Percentiles rank a stretch among this genome's conserved stretches.
phyloP scores from a whole-genome alignment of 2,329 filamentous ascomycete genomes.

The Chalaropsis ovoidea region DNA sequence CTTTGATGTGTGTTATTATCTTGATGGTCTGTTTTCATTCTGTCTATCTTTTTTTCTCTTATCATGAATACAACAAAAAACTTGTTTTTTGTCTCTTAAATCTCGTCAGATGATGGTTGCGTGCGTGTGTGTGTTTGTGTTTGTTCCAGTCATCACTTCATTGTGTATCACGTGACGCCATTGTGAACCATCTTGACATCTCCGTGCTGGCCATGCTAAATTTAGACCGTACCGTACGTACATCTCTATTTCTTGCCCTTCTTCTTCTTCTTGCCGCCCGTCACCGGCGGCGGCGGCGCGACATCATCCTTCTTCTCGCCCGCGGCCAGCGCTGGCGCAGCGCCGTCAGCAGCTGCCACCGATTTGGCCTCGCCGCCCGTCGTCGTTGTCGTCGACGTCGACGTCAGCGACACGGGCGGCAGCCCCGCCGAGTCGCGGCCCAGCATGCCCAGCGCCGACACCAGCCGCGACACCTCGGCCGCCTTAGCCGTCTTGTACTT shows the following conservation, averaged over 20 bases:
- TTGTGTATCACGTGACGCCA: neutral
- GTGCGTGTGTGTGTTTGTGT: no score
- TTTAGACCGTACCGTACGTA: no score
- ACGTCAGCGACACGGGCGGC: slow-evolving; percentile 33
- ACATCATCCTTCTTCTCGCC: slow-evolving; percentile 28
- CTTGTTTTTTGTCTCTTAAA: neutral
- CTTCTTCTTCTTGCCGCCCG: slow-evolving; percentile 55
- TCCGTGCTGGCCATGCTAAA: no score
- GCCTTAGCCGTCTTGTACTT: slow-evolving; percentile 90
- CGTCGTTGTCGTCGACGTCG: slow-evolving; percentile 31
- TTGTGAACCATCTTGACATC: neutral
- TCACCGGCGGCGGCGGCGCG: slow-evolving; percentile 29
- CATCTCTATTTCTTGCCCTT: slow-evolving; percentile 58
- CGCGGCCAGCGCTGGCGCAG: slow-evolving; percentile 28
- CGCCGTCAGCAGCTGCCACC: slow-evolving; percentile 30
- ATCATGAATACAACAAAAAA: neutral
- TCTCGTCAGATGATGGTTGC: no score
- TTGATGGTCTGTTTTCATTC: slow-evolving; percentile 8
- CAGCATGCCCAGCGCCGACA: slow-evolving; percentile 64
- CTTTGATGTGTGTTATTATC: slow-evolving; percentile 7
- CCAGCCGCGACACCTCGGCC: slow-evolving; percentile 74
- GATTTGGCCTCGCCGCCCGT: slow-evolving; percentile 32
- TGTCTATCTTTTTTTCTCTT: neutral
- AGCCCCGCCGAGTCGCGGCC: slow-evolving; percentile 58
- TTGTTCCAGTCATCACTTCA: no score